Base-by-base conservation (phyloP, 805 yeast genomes). In the Wickerhamomyces pijperi region DNA sequence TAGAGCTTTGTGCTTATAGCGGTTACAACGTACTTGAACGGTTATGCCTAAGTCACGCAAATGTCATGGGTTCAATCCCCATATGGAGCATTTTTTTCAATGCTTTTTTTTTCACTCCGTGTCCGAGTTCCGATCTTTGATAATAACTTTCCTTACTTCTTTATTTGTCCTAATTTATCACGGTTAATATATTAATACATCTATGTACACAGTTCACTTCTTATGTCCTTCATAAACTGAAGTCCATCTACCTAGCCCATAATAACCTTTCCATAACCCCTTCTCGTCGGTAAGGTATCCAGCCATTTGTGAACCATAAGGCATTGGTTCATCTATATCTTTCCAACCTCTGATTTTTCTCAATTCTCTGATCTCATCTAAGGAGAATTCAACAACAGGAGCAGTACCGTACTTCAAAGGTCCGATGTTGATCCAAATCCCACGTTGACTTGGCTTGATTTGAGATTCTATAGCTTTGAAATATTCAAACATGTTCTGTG, bases 361-460 rank as follows among this genome's bases (percentile, higher is more conserved):
- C 14, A 83, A 50, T n/a, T 53, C 46, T 13, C 60, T 56, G 36
- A 88, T 54, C 53, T 88, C 97, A n/a, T 80, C 79, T 13, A 72
- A 63, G 32, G 77, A 78, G 23, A 86, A 61, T 55, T 88, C 95
- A 23, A 79, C 75, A 54, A 72, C 66, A 36, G 95, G 78, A 39
- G 87, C 82, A 3, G 86, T 76, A 1, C 97, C 97, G 65, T 92
- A 90, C 56, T 88, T 82, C 44, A 92, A 65, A 0, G 98, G 98
- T 0, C 98, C 98, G 13, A 78, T 67, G 54, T 92, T 90, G 45
- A 90, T 74, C 97, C 97, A 90, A 33, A 70, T 65, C 0, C 84
- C 79, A 3, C 68, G 68, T 14, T 62, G 63, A 11, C 13, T 25
- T 8, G 29, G n/a, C 7, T 51, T 50, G 11, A 66, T 59, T 28